Evolutionary conservation across 2,329 filamentous ascomycete species (phyloP).

Genomic region (Clonostachys solani): DNA sequence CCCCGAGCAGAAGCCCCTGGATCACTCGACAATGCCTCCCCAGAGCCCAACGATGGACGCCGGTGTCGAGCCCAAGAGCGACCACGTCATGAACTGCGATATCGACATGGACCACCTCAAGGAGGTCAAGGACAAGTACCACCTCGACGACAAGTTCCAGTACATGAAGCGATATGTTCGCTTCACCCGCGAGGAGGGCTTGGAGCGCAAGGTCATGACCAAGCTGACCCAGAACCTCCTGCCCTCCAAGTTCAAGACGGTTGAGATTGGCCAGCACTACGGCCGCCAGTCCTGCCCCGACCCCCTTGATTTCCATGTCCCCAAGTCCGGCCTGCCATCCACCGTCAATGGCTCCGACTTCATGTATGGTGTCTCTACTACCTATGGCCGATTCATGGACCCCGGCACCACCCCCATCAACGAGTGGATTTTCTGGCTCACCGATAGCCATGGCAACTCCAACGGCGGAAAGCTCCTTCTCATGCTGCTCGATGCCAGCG

Average conservation of each 20-base stretch:
- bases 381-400: constrained; percentile 49
- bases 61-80: constrained; percentile 8
- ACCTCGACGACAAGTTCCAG: constrained; percentile 45
- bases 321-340: constrained; percentile 42
- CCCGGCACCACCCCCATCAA: constrained; percentile 46
- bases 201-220: constrained; percentile 46
- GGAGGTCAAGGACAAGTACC: constrained; percentile 38
- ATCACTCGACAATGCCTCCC: constrained; percentile 9
- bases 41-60: constrained; percentile 7
- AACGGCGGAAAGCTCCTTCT: constrained; percentile 54
- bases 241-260: constrained; percentile 38
- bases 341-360: constrained; percentile 51
- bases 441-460: constrained; percentile 47
- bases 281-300: constrained; percentile 36
- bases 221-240: constrained; percentile 42
- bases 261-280: constrained; percentile 40
- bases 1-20: constrained; percentile 22
- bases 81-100: constrained; percentile 41
- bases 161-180: constrained; percentile 53
- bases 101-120: constrained; percentile 41
- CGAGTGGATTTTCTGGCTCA: constrained; percentile 58
- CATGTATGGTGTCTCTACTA: constrained; percentile 56
- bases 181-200: constrained; percentile 40
- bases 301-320: constrained; percentile 46
- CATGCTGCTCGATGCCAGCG: constrained; percentile 46